Percentiles rank a stretch among this genome's conserved stretches.
Evolutionary conservation across 2,329 filamentous ascomycete genomes (phyloP).

Genomic region (Cercospora sp.): DNA sequence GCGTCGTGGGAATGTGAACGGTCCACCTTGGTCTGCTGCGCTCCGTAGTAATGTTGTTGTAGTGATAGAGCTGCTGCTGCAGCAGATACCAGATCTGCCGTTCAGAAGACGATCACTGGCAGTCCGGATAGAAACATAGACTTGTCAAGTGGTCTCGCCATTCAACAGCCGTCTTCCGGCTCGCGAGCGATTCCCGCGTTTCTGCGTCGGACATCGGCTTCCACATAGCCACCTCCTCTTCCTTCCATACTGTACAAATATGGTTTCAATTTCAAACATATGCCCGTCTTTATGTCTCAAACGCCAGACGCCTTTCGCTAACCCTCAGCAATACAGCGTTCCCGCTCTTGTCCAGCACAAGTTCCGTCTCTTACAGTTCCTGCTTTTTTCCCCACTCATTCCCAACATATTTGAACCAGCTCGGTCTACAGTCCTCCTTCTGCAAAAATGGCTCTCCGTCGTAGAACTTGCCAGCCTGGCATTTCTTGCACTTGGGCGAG

Average conservation of each 20-base stretch:
- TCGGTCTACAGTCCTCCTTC: constrained; percentile 89
- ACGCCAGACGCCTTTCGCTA: constrained; percentile 22
- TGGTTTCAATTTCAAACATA: not conserved
- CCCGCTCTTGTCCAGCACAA: not conserved
- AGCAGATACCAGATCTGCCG: not conserved
- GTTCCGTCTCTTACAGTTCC: not conserved
- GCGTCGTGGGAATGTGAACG: not conserved
- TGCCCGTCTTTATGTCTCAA: not conserved
- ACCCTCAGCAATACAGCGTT: constrained; percentile 12
- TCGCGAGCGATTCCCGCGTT: not conserved
- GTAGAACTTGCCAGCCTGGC: constrained; percentile 81
- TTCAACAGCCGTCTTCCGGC: not conserved
- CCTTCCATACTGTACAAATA: not conserved
- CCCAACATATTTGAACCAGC: constrained; percentile 95
- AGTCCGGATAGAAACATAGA: not conserved
- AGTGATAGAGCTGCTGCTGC: not conserved
- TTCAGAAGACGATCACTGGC: not conserved
- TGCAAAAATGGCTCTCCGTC: constrained; percentile 83
- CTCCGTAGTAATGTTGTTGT: not conserved
- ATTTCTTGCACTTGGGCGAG: constrained; percentile 87
- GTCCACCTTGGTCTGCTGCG: not conserved
- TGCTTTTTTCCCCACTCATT: constrained; percentile 41
- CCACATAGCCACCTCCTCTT: not conserved
- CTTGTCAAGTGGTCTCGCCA: not conserved
- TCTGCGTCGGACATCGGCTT: not conserved